Conservation (phyloP, 768 basidiomycete genomes). For the Macrolepiota albuminosa region DNA sequence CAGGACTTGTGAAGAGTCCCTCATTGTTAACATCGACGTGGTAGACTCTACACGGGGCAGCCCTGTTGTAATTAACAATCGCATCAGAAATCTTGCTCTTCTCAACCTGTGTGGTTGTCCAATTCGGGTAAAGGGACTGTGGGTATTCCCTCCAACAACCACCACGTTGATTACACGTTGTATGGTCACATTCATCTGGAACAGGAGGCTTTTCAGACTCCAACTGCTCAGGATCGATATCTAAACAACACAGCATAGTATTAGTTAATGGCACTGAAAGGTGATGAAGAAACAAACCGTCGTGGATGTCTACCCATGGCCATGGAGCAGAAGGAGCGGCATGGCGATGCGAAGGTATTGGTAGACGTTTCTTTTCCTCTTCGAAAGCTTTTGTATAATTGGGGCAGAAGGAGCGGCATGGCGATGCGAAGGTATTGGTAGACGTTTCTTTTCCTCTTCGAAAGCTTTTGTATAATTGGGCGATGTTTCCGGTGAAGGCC, state of each 20-base stretch:
- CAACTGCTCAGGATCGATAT: conserved; percentile 30
- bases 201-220: conserved; percentile 27
- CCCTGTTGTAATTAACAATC: conserved; percentile 25
- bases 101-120: conserved; percentile 42
- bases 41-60: conserved; percentile 27
- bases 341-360: conserved; percentile 39
- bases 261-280: background rate
- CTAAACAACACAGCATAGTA: conserved; percentile 17
- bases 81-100: conserved; percentile 36
- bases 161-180: conserved; percentile 20
- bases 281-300: conserved; percentile 21
- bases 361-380: conserved; percentile 17
- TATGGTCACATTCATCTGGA: conserved; percentile 32
- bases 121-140: conserved; percentile 49
- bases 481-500: conserved; percentile 3
- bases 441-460: conserved; percentile 11
- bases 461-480: conserved; percentile 12
- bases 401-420: conserved; percentile 40
- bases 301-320: conserved; percentile 41
- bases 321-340: conserved; percentile 43
- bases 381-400: conserved; percentile 12
- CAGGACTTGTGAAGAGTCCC: conserved; percentile 33
- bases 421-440: conserved; percentile 36
- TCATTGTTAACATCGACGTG: conserved; percentile 34
- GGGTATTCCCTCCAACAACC: conserved; percentile 40